phyloP scores from a whole-genome alignment of 768 basidiomycete species.

The Boletus sensibilis region DNA sequence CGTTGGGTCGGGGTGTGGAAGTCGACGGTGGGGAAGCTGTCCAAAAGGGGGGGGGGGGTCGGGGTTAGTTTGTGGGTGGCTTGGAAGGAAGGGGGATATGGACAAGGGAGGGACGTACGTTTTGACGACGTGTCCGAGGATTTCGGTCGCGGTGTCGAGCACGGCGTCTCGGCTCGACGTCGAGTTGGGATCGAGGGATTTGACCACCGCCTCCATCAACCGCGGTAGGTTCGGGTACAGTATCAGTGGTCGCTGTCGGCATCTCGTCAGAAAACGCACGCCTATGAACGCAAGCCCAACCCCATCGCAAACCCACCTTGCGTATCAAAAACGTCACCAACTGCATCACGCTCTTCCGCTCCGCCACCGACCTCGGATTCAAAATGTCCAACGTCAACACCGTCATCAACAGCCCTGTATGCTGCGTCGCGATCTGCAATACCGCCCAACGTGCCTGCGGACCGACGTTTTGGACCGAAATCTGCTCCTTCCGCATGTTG shows the following conservation, averaged over 20 bases:
- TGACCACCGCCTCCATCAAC: constrained; percentile 92
- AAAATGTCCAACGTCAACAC: constrained; percentile 89
- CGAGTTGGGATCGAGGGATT: constrained; percentile 90
- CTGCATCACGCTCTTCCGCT: constrained; percentile 87
- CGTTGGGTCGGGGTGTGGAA: constrained; percentile 87
- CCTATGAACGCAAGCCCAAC: too few species aligned
- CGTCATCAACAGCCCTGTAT: constrained; percentile 91
- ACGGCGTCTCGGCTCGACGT: constrained; percentile 78
- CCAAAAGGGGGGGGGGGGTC: too few species aligned
- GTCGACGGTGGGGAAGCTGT: constrained; percentile 89
- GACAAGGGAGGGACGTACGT: constrained; percentile 51
- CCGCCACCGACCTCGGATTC: constrained; percentile 67
- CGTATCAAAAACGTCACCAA: constrained; percentile 91
- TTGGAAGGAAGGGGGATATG: too few species aligned
- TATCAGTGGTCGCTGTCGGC: constrained; percentile 70
- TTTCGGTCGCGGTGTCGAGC: constrained; percentile 88
- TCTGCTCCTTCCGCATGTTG: constrained; percentile 63
- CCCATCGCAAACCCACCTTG: constrained; percentile 50
- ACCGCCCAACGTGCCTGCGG: constrained; percentile 82
- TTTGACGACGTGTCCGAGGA: constrained; percentile 90
- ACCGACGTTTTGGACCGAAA: constrained; percentile 64
- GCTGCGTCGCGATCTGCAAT: constrained; percentile 76
- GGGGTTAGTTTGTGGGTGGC: neutral
- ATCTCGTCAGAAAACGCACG: neutral
- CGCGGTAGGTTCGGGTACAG: constrained; percentile 81